Conservation (phyloP, 805 yeast species). For the Yarrowia sp. region DNA sequence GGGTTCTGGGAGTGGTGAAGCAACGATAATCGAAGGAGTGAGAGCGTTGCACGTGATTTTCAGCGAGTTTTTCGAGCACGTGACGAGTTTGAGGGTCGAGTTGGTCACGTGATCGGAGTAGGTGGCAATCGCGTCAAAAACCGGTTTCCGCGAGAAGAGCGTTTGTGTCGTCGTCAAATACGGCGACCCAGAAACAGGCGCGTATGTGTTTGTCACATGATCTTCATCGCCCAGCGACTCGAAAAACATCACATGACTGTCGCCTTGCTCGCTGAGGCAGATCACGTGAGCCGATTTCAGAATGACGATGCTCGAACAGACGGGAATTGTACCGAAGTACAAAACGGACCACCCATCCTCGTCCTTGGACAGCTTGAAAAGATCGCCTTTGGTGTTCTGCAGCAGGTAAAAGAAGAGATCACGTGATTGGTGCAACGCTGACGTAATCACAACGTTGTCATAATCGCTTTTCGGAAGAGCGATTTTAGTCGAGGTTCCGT, state of each 20-base stretch:
- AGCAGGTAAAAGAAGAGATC: constrained; percentile 61
- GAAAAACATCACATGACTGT: constrained; percentile 73
- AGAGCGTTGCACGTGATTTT: constrained; percentile 36
- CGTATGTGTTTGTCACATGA: constrained; percentile 31
- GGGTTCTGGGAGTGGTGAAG: constrained; percentile 69
- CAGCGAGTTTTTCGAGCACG: constrained; percentile 30
- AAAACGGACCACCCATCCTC: constrained; percentile 46
- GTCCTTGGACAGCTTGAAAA: constrained; percentile 63
- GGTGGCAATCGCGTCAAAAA: constrained; percentile 52
- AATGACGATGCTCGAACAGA: constrained; percentile 54
- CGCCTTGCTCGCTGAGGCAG: constrained; percentile 60
- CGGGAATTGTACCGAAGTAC: constrained; percentile 76
- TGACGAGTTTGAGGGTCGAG: background rate
- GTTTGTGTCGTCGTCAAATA: constrained; percentile 19
- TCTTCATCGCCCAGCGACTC: constrained; percentile 65
- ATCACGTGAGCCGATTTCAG: constrained; percentile 74
- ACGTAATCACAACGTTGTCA: constrained; percentile 46
- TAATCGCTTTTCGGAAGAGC: constrained; percentile 10
- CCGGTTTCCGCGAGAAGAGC: background rate
- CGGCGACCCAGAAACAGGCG: background rate
- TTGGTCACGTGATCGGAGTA: constrained; percentile 32
- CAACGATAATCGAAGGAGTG: constrained; percentile 55
- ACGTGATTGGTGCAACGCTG: constrained; percentile 66
- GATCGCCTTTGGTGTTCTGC: constrained; percentile 71
- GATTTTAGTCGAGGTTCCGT: constrained; percentile 28